Percentiles rank a stretch among this genome's conserved stretches.
These are phyloP conservation scores for Aegilops longissima DNA, from an alignment of 176 grass and related monocot genomes.

Conservation along the genomic window DNA sequence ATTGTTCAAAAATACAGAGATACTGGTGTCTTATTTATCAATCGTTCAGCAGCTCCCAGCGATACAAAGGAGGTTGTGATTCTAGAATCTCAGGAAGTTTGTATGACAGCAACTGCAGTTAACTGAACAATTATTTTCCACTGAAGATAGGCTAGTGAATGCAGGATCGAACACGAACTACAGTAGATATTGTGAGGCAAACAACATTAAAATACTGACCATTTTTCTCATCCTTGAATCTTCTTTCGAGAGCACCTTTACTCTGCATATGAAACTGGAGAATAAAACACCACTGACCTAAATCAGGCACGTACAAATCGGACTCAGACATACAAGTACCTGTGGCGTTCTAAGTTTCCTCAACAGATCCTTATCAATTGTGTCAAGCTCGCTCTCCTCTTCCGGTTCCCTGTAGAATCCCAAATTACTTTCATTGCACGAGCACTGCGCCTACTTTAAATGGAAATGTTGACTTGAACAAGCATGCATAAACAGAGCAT, in stretches of 20 bases:
- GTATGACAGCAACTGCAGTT: neutral
- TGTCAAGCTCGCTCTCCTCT: conserved; percentile 31
- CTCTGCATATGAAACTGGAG: conserved; percentile 27
- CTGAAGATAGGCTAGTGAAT: neutral
- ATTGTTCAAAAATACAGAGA: neutral
- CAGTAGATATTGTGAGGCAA: conserved; percentile 2
- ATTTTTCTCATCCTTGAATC: conserved; percentile 41
- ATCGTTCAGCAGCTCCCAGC: neutral
- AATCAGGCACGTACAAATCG: conserved; percentile 6
- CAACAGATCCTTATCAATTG: conserved; percentile 40
- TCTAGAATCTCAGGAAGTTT: neutral
- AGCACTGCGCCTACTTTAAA: neutral
- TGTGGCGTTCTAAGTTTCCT: conserved; percentile 20
- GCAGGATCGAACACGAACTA: neutral
- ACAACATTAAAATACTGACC: conserved; percentile 5
- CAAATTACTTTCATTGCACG: conserved; percentile 20
- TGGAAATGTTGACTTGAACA: neutral
- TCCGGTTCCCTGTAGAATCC: conserved; percentile 30
- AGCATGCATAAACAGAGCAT: conserved; percentile 10
- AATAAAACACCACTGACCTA: conserved; percentile 2
- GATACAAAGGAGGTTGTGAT: neutral
- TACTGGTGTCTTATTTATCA: neutral
- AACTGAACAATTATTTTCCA: neutral
- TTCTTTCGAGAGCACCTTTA: neutral
- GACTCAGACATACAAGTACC: conserved; percentile 19